phyloP scores from a whole-genome alignment of 768 basidiomycete genomes.

The Boletus rex-veris region DNA sequence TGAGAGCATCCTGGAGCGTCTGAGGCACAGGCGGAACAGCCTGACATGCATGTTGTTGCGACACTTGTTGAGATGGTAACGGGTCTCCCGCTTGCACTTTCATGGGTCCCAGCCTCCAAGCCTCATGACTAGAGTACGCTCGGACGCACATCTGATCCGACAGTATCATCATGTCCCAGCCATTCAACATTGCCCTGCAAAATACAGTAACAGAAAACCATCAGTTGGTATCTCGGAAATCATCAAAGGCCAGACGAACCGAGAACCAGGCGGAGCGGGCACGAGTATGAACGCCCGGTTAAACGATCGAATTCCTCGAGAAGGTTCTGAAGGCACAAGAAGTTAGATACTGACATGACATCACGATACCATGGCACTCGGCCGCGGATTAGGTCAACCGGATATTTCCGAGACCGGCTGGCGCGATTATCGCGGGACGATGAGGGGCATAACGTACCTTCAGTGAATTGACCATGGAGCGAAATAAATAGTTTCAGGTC shows the following conservation, averaged over 20 bases:
- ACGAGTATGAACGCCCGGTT: constrained; percentile 88
- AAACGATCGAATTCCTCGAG: constrained; percentile 84
- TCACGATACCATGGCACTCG: constrained; percentile 6
- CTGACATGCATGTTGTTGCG: constrained; percentile 17
- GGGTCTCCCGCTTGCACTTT: constrained; percentile 55
- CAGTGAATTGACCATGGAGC: constrained; percentile 88
- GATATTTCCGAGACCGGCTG: constrained; percentile 11
- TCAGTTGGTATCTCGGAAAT: constrained; percentile 2
- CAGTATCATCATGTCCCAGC: constrained; percentile 88
- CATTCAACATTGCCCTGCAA: constrained; percentile 66
- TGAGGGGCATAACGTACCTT: constrained; percentile 57
- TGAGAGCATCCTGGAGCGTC: constrained; percentile 48
- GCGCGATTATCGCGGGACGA: constrained; percentile 10
- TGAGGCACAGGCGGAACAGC: constrained; percentile 34
- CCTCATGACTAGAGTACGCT: constrained; percentile 76
- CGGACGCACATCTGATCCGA: constrained; percentile 87
- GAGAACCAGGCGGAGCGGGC: constrained; percentile 75
- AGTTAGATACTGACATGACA: constrained; percentile 15
- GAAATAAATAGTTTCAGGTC: constrained; percentile 57
- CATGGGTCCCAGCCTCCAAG: constrained; percentile 75
- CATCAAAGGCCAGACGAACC: constrained; percentile 49
- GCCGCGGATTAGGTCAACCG: constrained; percentile 5
- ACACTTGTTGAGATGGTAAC: constrained; percentile 17
- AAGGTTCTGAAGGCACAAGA: constrained; percentile 46
- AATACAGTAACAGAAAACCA: constrained; percentile 12